Evolutionary conservation across 2,329 filamentous ascomycete genomes (phyloP).

Genomic region (Daldinia sp.): DNA sequence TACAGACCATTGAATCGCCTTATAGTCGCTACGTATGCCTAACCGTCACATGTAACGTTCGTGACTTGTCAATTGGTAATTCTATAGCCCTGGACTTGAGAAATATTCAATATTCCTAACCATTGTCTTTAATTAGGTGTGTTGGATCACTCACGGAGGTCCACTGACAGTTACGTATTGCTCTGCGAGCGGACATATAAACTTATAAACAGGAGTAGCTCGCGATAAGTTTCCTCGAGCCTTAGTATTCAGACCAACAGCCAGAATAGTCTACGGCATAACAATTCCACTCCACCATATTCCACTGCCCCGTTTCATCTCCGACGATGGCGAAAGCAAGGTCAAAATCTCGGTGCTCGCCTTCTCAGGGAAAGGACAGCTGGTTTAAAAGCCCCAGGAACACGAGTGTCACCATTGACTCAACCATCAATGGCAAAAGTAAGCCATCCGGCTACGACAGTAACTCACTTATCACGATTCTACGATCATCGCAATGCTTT

Average conservation of each 20-base stretch:
- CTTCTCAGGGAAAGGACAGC: conserved; percentile 13
- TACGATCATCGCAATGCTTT: conserved; percentile 36
- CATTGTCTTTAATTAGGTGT: background rate
- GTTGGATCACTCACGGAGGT: background rate
- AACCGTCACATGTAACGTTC: background rate
- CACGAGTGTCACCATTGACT: conserved; percentile 37
- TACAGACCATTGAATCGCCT: too few relatives aligned
- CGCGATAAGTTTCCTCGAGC: background rate
- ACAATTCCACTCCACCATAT: background rate
- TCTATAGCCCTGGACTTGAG: background rate
- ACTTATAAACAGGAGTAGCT: background rate
- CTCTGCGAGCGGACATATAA: background rate
- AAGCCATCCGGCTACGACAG: conserved; percentile 41
- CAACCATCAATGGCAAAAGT: conserved; percentile 18
- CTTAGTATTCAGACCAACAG: background rate
- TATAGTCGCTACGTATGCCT: too few relatives aligned
- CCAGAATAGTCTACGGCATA: background rate
- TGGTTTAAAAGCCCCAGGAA: conserved; percentile 38
- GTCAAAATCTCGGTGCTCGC: conserved; percentile 7
- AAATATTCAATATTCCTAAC: background rate
- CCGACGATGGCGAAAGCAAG: conserved; percentile 3
- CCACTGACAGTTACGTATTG: background rate
- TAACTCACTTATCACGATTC: conserved; percentile 40
- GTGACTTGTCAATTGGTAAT: background rate
- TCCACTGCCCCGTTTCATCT: background rate